Percentiles rank a stretch among this genome's conserved stretches.
Conservation (phyloP, 176 grass and related monocot genomes). For the Triticum urartu region DNA sequence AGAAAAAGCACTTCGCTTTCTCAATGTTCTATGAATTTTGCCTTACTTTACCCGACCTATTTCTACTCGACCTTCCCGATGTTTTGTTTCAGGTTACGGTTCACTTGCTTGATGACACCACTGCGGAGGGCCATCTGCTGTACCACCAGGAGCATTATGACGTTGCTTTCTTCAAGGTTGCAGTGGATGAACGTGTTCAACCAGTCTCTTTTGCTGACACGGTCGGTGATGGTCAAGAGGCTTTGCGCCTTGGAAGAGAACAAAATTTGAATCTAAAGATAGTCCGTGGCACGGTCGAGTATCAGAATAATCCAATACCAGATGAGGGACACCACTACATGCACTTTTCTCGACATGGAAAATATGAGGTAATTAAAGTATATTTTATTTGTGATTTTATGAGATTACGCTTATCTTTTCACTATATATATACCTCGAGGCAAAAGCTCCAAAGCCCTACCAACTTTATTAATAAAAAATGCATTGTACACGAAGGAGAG, state of each 20-base stretch:
- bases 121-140: neutral
- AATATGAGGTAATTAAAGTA: neutral
- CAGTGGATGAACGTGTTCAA: neutral
- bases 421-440: no score
- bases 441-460: no score
- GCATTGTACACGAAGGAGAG: no score
- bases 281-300: neutral
- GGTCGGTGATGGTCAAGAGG: neutral
- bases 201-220: neutral
- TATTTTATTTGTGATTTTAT: neutral
- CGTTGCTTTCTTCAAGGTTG: neutral
- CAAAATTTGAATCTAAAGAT: neutral
- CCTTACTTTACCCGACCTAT: no score
- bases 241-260: neutral
- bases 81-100: neutral
- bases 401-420: no score
- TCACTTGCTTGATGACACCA: neutral
- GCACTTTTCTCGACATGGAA: neutral
- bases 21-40: no score
- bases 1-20: no score
- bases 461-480: no score
- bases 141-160: conserved; percentile 9
- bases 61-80: no score
- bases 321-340: neutral
- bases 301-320: no score